Evolutionary conservation across 1,284 basidiomycete genomes (phyloP).

Genomic region (Malassezia nana): DNA sequence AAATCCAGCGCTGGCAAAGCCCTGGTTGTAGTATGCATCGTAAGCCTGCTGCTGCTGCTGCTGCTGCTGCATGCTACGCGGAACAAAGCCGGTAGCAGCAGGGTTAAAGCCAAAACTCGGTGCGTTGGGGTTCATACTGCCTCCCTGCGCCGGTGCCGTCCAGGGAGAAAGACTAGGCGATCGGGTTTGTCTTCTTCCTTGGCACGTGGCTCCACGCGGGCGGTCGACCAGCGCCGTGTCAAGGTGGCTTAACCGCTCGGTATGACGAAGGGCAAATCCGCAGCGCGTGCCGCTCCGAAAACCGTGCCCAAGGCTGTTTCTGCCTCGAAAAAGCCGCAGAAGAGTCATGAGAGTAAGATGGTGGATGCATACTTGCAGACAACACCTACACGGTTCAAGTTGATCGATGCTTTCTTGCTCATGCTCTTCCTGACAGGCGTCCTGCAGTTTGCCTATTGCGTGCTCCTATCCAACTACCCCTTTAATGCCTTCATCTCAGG

Average conservation of each 20-base stretch:
- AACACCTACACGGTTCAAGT: constrained; percentile 75
- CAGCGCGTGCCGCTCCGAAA: background rate
- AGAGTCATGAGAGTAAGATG: constrained; percentile 55
- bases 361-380: constrained; percentile 60
- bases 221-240: background rate
- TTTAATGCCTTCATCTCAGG: constrained; percentile 95
- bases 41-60: constrained; percentile 22
- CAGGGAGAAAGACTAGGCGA: background rate
- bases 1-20: constrained; percentile 5
- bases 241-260: constrained; percentile 1
- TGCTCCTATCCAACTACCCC: constrained; percentile 82
- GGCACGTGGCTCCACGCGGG: constrained; percentile 14
- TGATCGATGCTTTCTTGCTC: constrained; percentile 82
- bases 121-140: constrained; percentile 47
- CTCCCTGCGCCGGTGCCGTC: background rate
- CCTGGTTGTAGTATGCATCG: constrained; percentile 20
- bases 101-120: constrained; percentile 46
- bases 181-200: background rate
- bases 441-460: constrained; percentile 80
- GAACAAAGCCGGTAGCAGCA: constrained; percentile 40
- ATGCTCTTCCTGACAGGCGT: constrained; percentile 87
- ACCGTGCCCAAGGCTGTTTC: background rate
- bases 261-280: background rate
- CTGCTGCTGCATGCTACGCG: constrained; percentile 25
- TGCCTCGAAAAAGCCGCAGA: background rate